Evolutionary conservation across 176 grass and related monocot species (phyloP), one percentile per base, ranked within the genome.

Genomic region (Bolboschoenus planiculmis): DNA sequence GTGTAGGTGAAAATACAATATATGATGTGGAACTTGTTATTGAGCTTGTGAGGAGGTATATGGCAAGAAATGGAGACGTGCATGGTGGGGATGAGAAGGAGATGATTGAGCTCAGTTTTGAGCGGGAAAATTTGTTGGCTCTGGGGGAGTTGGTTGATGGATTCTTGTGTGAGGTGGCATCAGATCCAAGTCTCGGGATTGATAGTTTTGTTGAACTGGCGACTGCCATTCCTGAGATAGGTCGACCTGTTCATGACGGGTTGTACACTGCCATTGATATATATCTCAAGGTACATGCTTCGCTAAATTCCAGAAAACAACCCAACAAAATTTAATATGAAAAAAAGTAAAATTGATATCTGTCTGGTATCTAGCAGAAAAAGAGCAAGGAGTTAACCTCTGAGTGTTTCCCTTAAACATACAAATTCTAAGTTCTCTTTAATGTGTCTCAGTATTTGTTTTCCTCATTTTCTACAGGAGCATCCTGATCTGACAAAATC

Each of bases 251-350:
- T 86, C 93, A 99, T 85, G 97, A 99, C 31, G 79, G 83, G 15
- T 80, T 99, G 56, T 99, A 99, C 80, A 87, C 76, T 4, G 97
- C 97, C 0, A 92, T 99, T 65, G 97, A 99, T 85, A 88, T 89
- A 24, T 99, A 93, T 93, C 85, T 99, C 82, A 99, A 93, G 97
- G 97, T 99, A 91, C 70, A 70, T 66, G 14, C 16, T 42, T 84
- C 7, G 1, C 33, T 84, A 30, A 68, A 61, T 10, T 73, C 29
- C 56, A 81, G 55, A 86, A 70, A 9, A 81, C 50, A 7, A 27
- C 51, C 23, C 34, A 42, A 40, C 18, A 70, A 42, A 23, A 11
- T 2, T 70, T 61, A 11, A 23, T 10, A 40, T 20, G 14, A 66
- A 64, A 56, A 6, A 27, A 3, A 30, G 27, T 62, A 14, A 62